phyloP scores from a whole-genome alignment of 2,329 filamentous ascomycete genomes.

The Meredithiella fracta region DNA sequence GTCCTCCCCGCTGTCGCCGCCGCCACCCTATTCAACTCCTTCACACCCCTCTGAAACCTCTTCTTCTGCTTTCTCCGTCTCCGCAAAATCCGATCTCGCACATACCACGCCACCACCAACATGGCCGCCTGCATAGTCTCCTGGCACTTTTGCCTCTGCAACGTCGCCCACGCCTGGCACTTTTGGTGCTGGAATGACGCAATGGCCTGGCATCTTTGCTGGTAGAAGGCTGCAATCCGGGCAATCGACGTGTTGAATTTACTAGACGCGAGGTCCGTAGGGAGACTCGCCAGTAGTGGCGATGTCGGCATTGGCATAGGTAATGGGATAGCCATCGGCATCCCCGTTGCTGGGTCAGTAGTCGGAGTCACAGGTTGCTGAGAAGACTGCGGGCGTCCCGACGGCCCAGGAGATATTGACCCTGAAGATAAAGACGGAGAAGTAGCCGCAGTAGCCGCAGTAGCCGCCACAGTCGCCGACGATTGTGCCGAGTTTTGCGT shows the following conservation, averaged over 20 bases:
- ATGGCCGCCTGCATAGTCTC: slow-evolving; percentile 34
- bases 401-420: not conserved
- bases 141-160: slow-evolving; percentile 31
- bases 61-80: slow-evolving; percentile 27
- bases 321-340: not conserved
- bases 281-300: slow-evolving; percentile 8
- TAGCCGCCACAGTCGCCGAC: not conserved
- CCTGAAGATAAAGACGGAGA: not conserved
- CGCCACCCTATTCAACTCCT: slow-evolving; percentile 18
- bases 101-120: slow-evolving; percentile 34
- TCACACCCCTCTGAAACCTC: slow-evolving; percentile 26
- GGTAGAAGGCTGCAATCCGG: slow-evolving; percentile 32
- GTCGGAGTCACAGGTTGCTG: not conserved
- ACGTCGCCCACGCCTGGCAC: slow-evolving; percentile 31
- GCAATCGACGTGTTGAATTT: slow-evolving; percentile 30
- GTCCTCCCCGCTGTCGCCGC: not conserved
- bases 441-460: not conserved
- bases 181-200: slow-evolving; percentile 31
- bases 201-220: slow-evolving; percentile 31
- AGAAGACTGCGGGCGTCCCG: not conserved
- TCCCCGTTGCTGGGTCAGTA: not conserved
- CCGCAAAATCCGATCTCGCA: slow-evolving; percentile 30
- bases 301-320: slow-evolving; percentile 8
- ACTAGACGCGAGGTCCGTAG: slow-evolving; percentile 22
- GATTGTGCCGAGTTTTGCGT: not conserved